Evolutionary conservation across 2,329 filamentous ascomycete genomes (phyloP), one percentile per base, ranked within the genome.

Genomic region (Colletotrichum gigasporum): DNA sequence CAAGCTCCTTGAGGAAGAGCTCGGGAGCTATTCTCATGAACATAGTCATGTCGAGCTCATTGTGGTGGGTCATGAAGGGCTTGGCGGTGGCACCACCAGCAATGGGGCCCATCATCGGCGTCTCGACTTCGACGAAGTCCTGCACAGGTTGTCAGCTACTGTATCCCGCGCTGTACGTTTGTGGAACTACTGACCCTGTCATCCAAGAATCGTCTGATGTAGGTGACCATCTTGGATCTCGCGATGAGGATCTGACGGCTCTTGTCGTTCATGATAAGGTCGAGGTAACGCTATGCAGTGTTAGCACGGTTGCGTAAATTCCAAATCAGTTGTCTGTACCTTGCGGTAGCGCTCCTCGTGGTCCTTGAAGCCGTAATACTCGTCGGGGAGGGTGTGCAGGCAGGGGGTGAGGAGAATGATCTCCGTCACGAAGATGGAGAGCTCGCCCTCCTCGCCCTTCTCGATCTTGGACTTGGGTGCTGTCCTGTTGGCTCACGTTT

Each of bases 31-130:
- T 66, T 53, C 63, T 91, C 87, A 99, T 91, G 81, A 91, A 98
- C 78, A 99, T 90, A 71, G 97, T 90, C 89, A 97, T 94, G 78
- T 97, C 88, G 53, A 96, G 86, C 55, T 98, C 96, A 79, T 99
- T 99, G 83, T 98, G 96, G 79, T 97, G 91, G 12, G 96, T 98
- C 70, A 92, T 85, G 80, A 99, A 99, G 5, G 96, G 96, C 82
- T 92, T 94, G 63, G 96, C 96, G 1, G 96, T 98, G 32, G 96
- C 96, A 75, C 96, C 96, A 71, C 96, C 96, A 28, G 96, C 94
- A 75, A 97, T 97, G 73, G 92, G 88, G 77, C 97, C 96, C 87
- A 99, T 94, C 88, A 98, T 97, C 5, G 96, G 95, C 0, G 96
- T 99, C 81, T 98, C 93, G 24, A 98, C 94, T 77, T 97, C 94